A percentile compares a stretch with the other conserved stretches of the same genome.
Conservation (phyloP, 352 stramenopile genomes). For the Globisporangium irregulare region DNA sequence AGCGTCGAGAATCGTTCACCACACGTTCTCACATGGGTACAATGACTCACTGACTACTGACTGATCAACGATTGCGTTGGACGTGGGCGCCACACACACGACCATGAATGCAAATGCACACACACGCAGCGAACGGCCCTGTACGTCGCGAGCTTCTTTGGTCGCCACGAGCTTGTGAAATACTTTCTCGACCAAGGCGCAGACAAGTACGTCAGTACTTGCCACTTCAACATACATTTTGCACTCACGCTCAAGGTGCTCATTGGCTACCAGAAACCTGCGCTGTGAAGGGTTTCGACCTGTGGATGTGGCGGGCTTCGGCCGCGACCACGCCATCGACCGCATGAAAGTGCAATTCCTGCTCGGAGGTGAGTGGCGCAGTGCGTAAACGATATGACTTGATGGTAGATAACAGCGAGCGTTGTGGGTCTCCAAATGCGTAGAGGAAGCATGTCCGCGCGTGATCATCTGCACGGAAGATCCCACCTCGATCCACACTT, state of each 20-base stretch:
- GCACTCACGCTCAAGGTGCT: not conserved
- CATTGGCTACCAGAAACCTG: conserved; percentile 33
- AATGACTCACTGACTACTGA: not conserved
- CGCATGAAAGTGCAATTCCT: conserved; percentile 67
- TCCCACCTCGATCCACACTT: conserved; percentile 6
- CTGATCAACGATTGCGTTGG: not conserved
- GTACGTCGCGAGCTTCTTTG: conserved; percentile 72
- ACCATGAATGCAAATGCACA: not conserved
- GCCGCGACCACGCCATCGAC: conserved; percentile 35
- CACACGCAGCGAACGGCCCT: conserved; percentile 43
- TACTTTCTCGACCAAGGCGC: conserved; percentile 48
- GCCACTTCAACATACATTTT: not conserved
- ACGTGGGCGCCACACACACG: not conserved
- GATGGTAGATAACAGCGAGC: too few relatives aligned
- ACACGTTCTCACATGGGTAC: not conserved
- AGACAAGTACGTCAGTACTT: conserved; percentile 41
- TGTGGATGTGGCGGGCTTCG: conserved; percentile 47
- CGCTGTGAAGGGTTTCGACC: conserved; percentile 40
- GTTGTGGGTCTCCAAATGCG: not conserved
- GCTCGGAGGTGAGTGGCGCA: conserved; percentile 37
- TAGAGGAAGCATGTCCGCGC: conserved; percentile 15
- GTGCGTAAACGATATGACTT: not conserved
- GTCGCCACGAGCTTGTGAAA: conserved; percentile 42
- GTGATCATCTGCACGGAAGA: conserved; percentile 20
- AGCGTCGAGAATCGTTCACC: not conserved